Evolutionary conservation across 73 alveolate species (phyloP).

Genomic region (Symbiodinium natans): DNA sequence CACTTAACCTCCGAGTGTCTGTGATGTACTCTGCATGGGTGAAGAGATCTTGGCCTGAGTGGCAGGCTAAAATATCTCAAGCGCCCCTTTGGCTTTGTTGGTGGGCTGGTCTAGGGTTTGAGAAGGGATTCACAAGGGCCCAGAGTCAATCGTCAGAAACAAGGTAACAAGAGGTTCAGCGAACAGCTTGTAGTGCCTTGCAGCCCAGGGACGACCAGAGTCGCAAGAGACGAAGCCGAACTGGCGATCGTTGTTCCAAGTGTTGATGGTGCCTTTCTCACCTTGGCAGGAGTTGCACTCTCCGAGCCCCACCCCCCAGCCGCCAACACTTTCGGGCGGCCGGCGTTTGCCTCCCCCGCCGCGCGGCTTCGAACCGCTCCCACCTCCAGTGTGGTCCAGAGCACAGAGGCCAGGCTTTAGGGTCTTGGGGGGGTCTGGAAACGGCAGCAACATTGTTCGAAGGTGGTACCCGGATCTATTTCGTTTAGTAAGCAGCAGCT

Average conservation of each 20-base stretch:
- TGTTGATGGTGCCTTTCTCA: slow-evolving; percentile 91
- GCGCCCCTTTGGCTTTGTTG: no score
- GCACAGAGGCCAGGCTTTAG: not conserved
- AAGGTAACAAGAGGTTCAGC: no score
- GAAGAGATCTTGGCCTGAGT: slow-evolving; percentile 67
- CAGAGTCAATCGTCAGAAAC: no score
- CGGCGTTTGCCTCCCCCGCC: slow-evolving; percentile 16
- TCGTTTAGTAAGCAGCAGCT: no score
- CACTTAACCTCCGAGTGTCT: no score
- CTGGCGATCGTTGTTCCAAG: slow-evolving; percentile 83
- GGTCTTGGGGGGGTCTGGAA: no score
- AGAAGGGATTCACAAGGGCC: no score
- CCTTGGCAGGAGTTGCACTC: not conserved
- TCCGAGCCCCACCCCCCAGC: not conserved
- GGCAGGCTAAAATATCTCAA: not conserved
- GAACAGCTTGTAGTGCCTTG: no score
- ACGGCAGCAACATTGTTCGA: no score
- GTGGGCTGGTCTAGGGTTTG: no score
- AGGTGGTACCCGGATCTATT: no score
- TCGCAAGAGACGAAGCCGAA: slow-evolving; percentile 59
- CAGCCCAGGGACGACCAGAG: not conserved
- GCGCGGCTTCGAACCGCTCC: not conserved
- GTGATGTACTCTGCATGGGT: slow-evolving; percentile 89
- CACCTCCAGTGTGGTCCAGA: not conserved
- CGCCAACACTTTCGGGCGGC: not conserved